Percentiles rank a stretch among this genome's conserved stretches.
Conservation (phyloP, 208 protist species). For the Acanthamoeba quina region DNA sequence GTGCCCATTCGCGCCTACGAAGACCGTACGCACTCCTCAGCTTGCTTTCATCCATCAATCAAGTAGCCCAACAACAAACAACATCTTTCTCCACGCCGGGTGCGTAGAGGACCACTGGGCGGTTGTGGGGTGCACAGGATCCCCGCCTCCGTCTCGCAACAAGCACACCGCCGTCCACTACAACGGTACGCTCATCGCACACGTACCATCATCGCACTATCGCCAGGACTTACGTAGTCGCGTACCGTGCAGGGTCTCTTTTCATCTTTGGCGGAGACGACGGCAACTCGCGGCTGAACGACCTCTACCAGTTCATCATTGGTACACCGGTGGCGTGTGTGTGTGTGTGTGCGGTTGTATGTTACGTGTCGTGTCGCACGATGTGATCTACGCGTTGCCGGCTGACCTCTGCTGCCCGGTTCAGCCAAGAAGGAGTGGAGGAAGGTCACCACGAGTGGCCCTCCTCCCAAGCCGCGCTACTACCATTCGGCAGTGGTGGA, state of each 20-base stretch:
- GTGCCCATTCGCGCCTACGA: no score
- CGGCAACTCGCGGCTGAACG: constrained; percentile 33
- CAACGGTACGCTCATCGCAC: neutral
- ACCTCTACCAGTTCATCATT: neutral
- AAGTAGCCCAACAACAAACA: no score
- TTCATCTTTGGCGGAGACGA: constrained; percentile 75
- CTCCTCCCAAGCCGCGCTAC: constrained; percentile 29
- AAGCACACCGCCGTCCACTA: constrained; percentile 17
- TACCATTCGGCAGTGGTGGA: constrained; percentile 70
- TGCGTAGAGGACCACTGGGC: neutral
- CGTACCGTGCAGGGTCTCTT: neutral
- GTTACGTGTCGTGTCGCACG: no score
- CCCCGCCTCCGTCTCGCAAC: neutral
- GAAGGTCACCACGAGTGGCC: neutral
- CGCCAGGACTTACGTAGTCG: no score
- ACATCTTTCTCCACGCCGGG: no score
- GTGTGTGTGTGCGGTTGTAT: no score
- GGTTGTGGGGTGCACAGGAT: neutral
- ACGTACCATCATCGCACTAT: neutral
- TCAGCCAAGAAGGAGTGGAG: neutral
- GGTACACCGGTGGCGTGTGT: neutral
- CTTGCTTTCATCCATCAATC: no score
- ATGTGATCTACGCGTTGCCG: no score
- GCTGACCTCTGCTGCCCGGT: neutral
- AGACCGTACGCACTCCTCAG: no score